Evolutionary conservation across 1,284 basidiomycete species (phyloP), one percentile per base, ranked within the genome.

Genomic region (Pisolithus thermaeus): DNA sequence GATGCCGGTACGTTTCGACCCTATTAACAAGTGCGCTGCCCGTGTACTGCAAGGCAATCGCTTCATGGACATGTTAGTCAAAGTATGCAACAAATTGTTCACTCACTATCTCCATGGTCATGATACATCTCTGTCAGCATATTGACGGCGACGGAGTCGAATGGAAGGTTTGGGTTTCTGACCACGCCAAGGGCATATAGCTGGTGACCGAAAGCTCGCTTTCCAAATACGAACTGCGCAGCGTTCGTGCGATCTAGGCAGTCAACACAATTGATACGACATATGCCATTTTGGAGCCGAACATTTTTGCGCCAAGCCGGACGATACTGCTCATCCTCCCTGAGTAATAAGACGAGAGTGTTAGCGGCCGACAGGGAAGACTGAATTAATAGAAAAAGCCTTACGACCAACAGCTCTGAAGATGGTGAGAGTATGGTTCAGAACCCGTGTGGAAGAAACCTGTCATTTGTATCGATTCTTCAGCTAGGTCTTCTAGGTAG

Each of bases 41-140:
- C 0, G 93, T 97, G 64, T 97, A 97, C 66, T 99, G 97, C 61
- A 98, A 76, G 0, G 97, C 96, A 52, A 99, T 85, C 1, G 94
- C 90, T 95, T 43, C 5, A 35, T 6, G 38, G 39, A 52, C 52
- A 27, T n/a, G 46, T 58, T 27, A 53, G 54, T 23, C 23, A 12
- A 30, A n/a, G 46, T 38, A 38, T 47, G 7, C 12, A 22, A 7
- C 25, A 25, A 4, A 50, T 0, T 7, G 3, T 18, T 22, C 32
- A 70, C 85, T 61, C 61, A 91, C 91, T 94, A 61, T 97, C 93
- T 1, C 93, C 92, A 61, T 95, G 92, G 66, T 97, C 92, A 66
- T 98, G 94, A 68, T 97, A 99, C 95, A 99, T 98, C 70, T 98
- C 94, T 0, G 95, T 99, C 58, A 99, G 68, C 83, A 99, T 95